Evolutionary conservation across 306 rosid genomes (phyloP).

Genomic region (Malus asiatica): DNA sequence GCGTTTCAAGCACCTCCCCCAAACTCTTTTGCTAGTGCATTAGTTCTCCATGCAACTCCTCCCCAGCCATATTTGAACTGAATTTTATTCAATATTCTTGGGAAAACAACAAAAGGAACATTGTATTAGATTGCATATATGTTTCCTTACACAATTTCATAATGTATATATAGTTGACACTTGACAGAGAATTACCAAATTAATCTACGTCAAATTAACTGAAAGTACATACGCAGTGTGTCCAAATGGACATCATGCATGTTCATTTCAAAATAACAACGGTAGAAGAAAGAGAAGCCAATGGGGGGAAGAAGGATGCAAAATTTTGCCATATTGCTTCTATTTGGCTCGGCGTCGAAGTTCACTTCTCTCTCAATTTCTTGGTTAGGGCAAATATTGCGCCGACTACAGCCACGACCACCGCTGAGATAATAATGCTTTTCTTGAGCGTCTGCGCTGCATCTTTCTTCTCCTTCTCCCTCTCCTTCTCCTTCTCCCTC

Average conservation of each 20-base stretch:
- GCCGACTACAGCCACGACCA: slow-evolving; percentile 50
- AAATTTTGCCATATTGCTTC: slow-evolving; percentile 1
- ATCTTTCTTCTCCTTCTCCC: slow-evolving; percentile 19
- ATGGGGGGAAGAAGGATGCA: neutral
- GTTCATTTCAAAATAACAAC: neutral
- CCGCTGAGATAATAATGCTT: slow-evolving; percentile 43
- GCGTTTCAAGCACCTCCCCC: too few relatives aligned
- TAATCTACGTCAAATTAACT: neutral
- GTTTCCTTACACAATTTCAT: neutral
- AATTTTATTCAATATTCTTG: neutral
- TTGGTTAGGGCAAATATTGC: slow-evolving; percentile 47
- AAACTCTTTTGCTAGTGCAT: too few relatives aligned
- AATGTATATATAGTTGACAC: neutral
- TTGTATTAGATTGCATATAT: neutral
- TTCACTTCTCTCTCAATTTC: slow-evolving; percentile 51
- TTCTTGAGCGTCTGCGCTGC: slow-evolving; percentile 38
- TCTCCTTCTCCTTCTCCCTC: slow-evolving; percentile 21
- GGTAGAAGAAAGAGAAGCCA: neutral
- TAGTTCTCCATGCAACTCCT: too few relatives aligned
- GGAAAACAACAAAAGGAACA: neutral
- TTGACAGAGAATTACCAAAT: slow-evolving; percentile 1
- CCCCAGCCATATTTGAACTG: neutral
- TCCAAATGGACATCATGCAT: neutral
- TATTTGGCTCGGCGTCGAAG: neutral
- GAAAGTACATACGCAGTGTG: neutral